Evolutionary conservation across 148 eudicot species (phyloP), one percentile per base, ranked within the genome.

Genomic region (Rhododendron vialii): DNA sequence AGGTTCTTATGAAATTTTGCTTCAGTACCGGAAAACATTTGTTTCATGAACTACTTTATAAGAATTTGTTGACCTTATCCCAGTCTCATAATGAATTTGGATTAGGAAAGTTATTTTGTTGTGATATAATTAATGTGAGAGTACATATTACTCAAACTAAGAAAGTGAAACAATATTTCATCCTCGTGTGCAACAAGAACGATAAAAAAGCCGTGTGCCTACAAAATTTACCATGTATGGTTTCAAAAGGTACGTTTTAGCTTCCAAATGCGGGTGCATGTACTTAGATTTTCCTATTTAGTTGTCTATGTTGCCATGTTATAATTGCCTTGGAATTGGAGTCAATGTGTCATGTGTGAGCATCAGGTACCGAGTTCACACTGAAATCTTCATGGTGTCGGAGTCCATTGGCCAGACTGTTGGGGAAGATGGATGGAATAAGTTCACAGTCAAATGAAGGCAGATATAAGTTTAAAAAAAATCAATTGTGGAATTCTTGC

Each of bases 11-110:
- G 69, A n/a, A 30, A 48, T 69, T 18, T 41, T 67, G 11, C n/a
- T 28, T 77, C 36, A 84, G 11, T 79, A n/a, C 20, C 3, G 24
- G 82, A 17, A 26, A 85, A 36, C 50, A 28, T 65, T 65, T 65
- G 36, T 69, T n/a, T 71, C 6, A 47, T 73, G 69, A 47, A 80
- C 80, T 86, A 53, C 82, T 28, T 69, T 1, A 78, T 80, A 67
- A 85, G 13, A 12, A 76, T 47, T 81, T 33, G 43, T 65, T 28
- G 18, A 86, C 61, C 45, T 50, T 69, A 35, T 51, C 33, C 51
- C 36, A 35, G 77, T 45, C 61, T 35, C 74, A 48, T 33, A 77
- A 20, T 79, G 74, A 77, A 63, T 83, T 45, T 20, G 53, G 13
- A 84, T 35, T 30, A 50, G 24, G 15, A 14, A 33, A 35, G 63